Evolutionary conservation across 164 flowering plant genomes (phyloP).

Genomic region (Umbilicus rupestris): DNA sequence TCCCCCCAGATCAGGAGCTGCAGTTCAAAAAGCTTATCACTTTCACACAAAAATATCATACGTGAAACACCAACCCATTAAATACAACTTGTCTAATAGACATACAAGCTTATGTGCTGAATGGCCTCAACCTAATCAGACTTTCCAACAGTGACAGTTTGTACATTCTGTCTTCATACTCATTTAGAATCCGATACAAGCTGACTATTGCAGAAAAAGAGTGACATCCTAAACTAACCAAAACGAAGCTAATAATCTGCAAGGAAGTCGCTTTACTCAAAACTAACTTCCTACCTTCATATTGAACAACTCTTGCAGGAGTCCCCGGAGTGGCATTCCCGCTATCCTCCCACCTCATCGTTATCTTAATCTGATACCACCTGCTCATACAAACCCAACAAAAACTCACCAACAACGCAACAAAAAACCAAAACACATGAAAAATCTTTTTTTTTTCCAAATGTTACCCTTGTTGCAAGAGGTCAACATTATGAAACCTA

Average conservation of each 20-base stretch:
- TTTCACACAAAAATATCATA: neutral
- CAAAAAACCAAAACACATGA: no score
- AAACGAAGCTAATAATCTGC: no score
- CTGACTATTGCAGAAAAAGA: no score
- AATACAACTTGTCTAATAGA: neutral
- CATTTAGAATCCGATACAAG: no score
- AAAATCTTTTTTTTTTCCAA: no score
- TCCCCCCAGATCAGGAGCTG: constrained; percentile 71
- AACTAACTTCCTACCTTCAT: constrained; percentile 60
- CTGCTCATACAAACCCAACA: constrained; percentile 20
- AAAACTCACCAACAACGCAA: neutral
- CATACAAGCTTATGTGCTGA: no score
- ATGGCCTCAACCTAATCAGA: no score
- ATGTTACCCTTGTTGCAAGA: constrained; percentile 97
- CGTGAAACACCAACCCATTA: neutral
- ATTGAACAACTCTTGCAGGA: constrained; percentile 93
- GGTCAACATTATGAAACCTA: constrained; percentile 92
- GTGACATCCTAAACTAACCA: neutral
- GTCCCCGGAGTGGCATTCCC: constrained; percentile 38
- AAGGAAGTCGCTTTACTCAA: no score
- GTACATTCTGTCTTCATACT: no score
- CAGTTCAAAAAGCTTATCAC: constrained; percentile 15
- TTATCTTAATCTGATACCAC: constrained; percentile 89
- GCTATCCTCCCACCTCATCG: constrained; percentile 81
- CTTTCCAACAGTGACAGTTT: no score